Evolutionary conservation across 2,329 filamentous ascomycete species (phyloP).

Genomic region (Alternaria burnsii): DNA sequence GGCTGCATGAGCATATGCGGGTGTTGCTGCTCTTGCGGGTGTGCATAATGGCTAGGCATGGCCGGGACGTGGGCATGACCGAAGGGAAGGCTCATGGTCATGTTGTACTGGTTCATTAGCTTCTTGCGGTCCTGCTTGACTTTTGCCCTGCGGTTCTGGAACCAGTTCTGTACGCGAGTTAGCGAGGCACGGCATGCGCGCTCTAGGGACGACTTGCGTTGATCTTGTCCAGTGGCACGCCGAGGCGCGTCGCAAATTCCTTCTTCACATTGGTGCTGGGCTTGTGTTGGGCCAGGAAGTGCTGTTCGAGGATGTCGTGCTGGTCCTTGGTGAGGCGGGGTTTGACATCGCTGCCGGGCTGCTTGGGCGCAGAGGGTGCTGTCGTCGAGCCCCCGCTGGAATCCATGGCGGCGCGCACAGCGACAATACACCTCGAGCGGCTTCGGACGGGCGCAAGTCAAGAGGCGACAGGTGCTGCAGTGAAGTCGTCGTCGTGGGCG

Average conservation of each 20-base stretch:
- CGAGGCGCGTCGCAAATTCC: slow-evolving; percentile 57
- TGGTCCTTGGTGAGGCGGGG: slow-evolving; percentile 63
- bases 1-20: slow-evolving; percentile 39
- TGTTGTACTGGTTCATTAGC: slow-evolving; percentile 49
- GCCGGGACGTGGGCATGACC: slow-evolving; percentile 34
- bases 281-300: slow-evolving; percentile 60
- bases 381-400: slow-evolving; percentile 34
- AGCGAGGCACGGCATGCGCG: slow-evolving; percentile 28
- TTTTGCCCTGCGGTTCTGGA: slow-evolving; percentile 62
- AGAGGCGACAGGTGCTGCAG: slow-evolving; percentile 1
- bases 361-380: slow-evolving; percentile 30
- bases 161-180: slow-evolving; percentile 59
- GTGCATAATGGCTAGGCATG: slow-evolving; percentile 28
- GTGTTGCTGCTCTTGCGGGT: slow-evolving; percentile 33
- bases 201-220: slow-evolving; percentile 54
- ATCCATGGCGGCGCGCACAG: slow-evolving; percentile 42
- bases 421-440: slow-evolving; percentile 20
- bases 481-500: slow-evolving; percentile 4
- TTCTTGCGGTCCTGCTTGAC: slow-evolving; percentile 63
- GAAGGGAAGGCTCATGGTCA: slow-evolving; percentile 45
- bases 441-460: slow-evolving; percentile 14
- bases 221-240: slow-evolving; percentile 62
- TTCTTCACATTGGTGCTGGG: slow-evolving; percentile 61
- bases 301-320: slow-evolving; percentile 60
- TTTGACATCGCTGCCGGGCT: slow-evolving; percentile 56